Evolutionary conservation across 768 basidiomycete species (phyloP).

Genomic region (Pisolithus marmoratus): DNA sequence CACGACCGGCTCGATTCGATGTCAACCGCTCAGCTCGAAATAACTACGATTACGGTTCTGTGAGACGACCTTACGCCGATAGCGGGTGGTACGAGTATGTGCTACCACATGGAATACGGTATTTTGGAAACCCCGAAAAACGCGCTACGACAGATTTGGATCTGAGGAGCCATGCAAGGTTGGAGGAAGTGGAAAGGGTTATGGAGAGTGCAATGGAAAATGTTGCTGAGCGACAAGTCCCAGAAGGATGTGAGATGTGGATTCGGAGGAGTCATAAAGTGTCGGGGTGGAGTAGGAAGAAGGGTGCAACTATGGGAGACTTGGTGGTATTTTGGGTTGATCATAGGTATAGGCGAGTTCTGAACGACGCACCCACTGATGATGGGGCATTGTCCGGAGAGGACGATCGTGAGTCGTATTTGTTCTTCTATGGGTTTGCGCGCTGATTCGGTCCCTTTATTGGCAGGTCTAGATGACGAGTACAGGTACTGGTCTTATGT

Average conservation of each 20-base stretch:
- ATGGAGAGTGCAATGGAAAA: constrained; percentile 22
- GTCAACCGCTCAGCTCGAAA: constrained; percentile 25
- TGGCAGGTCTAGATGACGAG: constrained; percentile 63
- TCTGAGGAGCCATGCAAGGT: constrained; percentile 44
- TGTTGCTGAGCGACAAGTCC: constrained; percentile 15
- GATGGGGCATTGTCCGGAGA: constrained; percentile 19
- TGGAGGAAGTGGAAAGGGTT: constrained; percentile 36
- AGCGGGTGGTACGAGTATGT: constrained; percentile 74
- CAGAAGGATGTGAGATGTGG: constrained; percentile 57
- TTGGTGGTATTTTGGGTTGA: constrained; percentile 58
- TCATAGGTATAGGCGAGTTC: constrained; percentile 52
- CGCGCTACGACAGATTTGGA: constrained; percentile 69
- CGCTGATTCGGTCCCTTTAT: background rate
- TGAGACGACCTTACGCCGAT: constrained; percentile 13
- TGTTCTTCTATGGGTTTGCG: background rate
- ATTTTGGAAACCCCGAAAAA: constrained; percentile 61
- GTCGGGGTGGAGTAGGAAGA: constrained; percentile 24
- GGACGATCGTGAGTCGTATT: constrained; percentile 36
- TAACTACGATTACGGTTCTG: constrained; percentile 22
- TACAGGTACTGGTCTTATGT: constrained; percentile 81
- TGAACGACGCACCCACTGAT: constrained; percentile 38
- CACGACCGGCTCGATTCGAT: constrained; percentile 18
- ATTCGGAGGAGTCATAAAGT: constrained; percentile 33
- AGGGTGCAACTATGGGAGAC: constrained; percentile 20
- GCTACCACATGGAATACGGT: constrained; percentile 67